Evolutionary conservation across 163 green algal species (phyloP), one percentile per base, ranked within the genome.

Genomic region (Scenedesmus sp.): DNA sequence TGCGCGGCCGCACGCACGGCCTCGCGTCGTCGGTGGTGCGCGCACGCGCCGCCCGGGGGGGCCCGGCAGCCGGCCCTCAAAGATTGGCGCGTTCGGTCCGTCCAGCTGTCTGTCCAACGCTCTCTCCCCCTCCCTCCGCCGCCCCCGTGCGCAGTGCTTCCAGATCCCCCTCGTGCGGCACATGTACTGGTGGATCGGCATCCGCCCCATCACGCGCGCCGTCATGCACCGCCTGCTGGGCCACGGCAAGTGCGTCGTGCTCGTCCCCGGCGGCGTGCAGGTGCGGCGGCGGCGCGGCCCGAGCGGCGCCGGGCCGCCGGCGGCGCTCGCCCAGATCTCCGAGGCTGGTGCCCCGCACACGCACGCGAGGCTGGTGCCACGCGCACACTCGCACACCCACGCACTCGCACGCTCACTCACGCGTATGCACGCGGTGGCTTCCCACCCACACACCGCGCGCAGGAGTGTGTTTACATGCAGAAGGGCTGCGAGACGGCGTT

Each of bases 211-310:
- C 15, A 91, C 89, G 0, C 39, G 81, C 7, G 26, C 77, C 48
- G 54, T 64, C 22, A 88, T 96, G 26, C 24, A 39, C 20, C 14
- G 33, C 10, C 47, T 92, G 26, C 80, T 97, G 50, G 24, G 53
- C 10, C 26, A 53, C 9, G 75, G 88, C 9, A 71, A 48, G 1
- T 86, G 84, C 5, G 89, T 94, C 34, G 85, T 91, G 56, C 62
- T 97, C 9, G 85, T 88, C 63, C 93, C 93, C 17, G 93, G 94
- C n/a, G 93, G 93, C 17, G 91, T 97, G 65, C 86, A 70, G 62
- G 62, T 70, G 39, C 78, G 73, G 60, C 31, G 4, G 69, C 51
- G 22, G 29, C 28, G 29, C 4, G 24, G 11, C 50, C n/a, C n/a
- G n/a, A n/a, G n/a, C n/a, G n/a, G n/a, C n/a, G n/a, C n/a, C n/a